These are phyloP conservation scores for Neolentinus lepideus DNA, from an alignment of 1,284 basidiomycete species.

Conservation along the genomic window DNA sequence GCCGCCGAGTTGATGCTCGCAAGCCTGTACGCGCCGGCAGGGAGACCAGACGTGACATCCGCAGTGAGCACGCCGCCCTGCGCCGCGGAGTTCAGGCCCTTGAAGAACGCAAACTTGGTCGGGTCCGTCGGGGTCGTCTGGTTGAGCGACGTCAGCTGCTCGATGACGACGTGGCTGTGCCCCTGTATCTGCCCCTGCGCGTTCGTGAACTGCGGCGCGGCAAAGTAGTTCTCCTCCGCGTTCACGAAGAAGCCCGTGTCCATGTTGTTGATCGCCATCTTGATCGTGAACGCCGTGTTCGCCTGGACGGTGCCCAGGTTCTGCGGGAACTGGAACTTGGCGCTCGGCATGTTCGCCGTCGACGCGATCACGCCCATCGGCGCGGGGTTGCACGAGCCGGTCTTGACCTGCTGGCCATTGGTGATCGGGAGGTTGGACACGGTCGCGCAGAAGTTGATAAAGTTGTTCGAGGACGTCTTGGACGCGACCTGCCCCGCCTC, in stretches of 20 bases:
- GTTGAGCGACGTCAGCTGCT: slow-evolving; percentile 34
- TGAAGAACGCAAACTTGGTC: slow-evolving; percentile 51
- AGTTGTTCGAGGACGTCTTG: slow-evolving; percentile 42
- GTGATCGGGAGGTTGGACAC: slow-evolving; percentile 30
- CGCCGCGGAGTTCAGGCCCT: slow-evolving; percentile 41
- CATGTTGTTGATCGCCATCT: slow-evolving; percentile 35
- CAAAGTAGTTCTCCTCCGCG: slow-evolving; percentile 41
- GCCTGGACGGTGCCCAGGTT: slow-evolving; percentile 40
- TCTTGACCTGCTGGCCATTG: slow-evolving; percentile 35
- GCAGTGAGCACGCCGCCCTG: slow-evolving; percentile 44
- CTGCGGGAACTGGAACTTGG: slow-evolving; percentile 43
- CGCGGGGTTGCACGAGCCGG: slow-evolving; percentile 55
- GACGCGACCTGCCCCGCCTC: slow-evolving; percentile 35
- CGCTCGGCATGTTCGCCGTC: slow-evolving; percentile 39
- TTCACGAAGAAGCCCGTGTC: slow-evolving; percentile 48
- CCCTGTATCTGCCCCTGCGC: slow-evolving; percentile 35
- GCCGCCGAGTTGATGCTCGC: slow-evolving; percentile 42
- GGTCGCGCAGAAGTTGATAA: slow-evolving; percentile 43
- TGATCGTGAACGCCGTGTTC: slow-evolving; percentile 41
- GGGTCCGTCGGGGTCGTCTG: slow-evolving; percentile 43
- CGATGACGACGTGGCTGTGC: slow-evolving; percentile 54
- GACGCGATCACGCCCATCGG: slow-evolving; percentile 48
- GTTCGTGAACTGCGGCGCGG: slow-evolving; percentile 38
- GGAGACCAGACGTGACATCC: slow-evolving; percentile 51
- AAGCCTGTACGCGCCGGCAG: slow-evolving; percentile 49